Evolutionary conservation across 192 early-diverging fungal genomes (phyloP), one percentile per base, ranked within the genome.

Genomic region (Podila clonocystis): DNA sequence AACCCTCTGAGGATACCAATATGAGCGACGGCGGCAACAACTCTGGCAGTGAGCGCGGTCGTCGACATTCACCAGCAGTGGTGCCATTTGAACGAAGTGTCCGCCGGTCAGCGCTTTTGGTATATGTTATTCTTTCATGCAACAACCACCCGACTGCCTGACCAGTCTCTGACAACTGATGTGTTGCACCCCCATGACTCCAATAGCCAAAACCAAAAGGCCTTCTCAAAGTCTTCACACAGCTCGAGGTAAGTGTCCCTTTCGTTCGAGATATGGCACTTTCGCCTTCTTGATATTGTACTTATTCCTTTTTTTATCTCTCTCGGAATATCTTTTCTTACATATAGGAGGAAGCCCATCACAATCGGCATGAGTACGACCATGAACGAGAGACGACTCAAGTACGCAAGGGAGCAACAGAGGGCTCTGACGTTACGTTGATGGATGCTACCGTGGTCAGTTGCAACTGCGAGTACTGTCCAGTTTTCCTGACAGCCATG

Each of bases 21-120:
- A 79, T 79, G 76, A 79, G 76, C 70, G 76, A 79, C 15, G 76
- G 76, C 22, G 76, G 76, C 19, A 79, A 79, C 55, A 72, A 79
- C 24, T 79, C 76, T 45, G 76, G 76, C 19, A 79, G 70, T 58
- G 76, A 79, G 58, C 76, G 76, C 15, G 63, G 76, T 50, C 49
- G 76, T 49, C 30, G 76, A 28, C 76, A 79, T 33, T 79, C 76
- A 2, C 76, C 76, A 20, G 76, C 76, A 2, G 76, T 79, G 1
- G 69, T 71, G n/a, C 68, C 76, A 8, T 79, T 68, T 22, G 76
- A 79, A 48, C 66, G 76, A 48, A 79, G 70, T 65, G 70, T 79
- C 22, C 69, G 76, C 5, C 69, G 76, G 3, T 79, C 76, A n/a
- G 69, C 76, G 15, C 31, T 79, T 11, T 49, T 79, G 38, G 76